Percentiles rank a stretch among this genome's conserved stretches.
These are phyloP conservation scores for Astragalus membranaceus DNA, from an alignment of 306 rosid genomes.

Conservation along the genomic window DNA sequence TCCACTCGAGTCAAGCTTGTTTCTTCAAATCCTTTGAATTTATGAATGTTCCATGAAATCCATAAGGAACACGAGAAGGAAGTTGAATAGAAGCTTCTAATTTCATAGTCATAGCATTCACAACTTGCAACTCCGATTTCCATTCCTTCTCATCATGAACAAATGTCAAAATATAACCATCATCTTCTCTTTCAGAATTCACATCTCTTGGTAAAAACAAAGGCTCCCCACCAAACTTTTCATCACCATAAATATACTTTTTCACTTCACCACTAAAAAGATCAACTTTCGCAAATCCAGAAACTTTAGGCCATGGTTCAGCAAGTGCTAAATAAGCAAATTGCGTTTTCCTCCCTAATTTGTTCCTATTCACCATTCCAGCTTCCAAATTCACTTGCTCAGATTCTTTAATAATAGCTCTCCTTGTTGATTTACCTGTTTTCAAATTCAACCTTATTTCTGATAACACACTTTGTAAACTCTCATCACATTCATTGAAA, in stretches of 20 bases:
- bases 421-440: slow-evolving; percentile 57
- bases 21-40: slow-evolving; percentile 47
- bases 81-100: slow-evolving; percentile 69
- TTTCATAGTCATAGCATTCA: slow-evolving; percentile 66
- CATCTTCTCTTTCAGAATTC: slow-evolving; percentile 49
- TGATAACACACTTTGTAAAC: slow-evolving; percentile 53
- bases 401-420: slow-evolving; percentile 39
- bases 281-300: slow-evolving; percentile 86
- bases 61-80: slow-evolving; percentile 89
- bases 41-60: slow-evolving; percentile 92
- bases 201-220: slow-evolving; percentile 58
- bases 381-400: slow-evolving; percentile 82
- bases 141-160: slow-evolving; percentile 89
- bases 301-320: slow-evolving; percentile 97
- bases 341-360: slow-evolving; percentile 56
- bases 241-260: slow-evolving; percentile 54
- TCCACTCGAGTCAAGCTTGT: slow-evolving; percentile 38
- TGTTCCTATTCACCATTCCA: slow-evolving; percentile 91
- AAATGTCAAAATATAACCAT: slow-evolving; percentile 70
- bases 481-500: slow-evolving; percentile 88
- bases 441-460: slow-evolving; percentile 73
- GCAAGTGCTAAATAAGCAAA: slow-evolving; percentile 80
- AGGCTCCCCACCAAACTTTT: slow-evolving; percentile 84
- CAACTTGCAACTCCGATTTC: slow-evolving; percentile 68
- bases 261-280: slow-evolving; percentile 44